Base-by-base conservation (phyloP, 202 grass and related monocot species). In the Hordeum pubiflorum region DNA sequence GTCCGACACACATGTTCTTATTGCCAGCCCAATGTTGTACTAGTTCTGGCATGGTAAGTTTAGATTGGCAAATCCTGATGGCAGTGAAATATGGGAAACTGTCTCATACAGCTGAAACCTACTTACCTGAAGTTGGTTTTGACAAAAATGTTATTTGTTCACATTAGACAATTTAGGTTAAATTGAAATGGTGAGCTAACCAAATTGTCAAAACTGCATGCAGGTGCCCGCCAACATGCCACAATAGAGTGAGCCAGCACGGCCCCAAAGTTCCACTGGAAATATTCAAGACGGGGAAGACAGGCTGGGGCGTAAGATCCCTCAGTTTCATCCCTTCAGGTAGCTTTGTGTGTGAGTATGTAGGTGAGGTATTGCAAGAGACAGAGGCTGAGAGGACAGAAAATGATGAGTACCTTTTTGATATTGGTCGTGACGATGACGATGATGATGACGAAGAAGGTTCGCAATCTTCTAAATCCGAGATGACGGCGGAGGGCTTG, bases 291-390 rank as follows among this genome's bases (percentile, higher is more conserved):
- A 94, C 92, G 0, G 72, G 55, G 27, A 74, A 66, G 27, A 91
- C 82, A 74, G 92, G 89, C 55, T 94, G 92, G 92, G 92, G 92
- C 9, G 92, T 94, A 48, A 86, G 89, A 76, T 94, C 92, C 21
- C 31, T 86, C 40, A 86, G 87, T 44, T 94, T 89, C 18, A 91
- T 94, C 67, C 63, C 82, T 23, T 91, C 92, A 0, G 92, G 92
- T 31, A 90, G 89, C 55, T 94, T 91, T 15, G 61, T 94, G 18
- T 94, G 92, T 3, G 92, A 91, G 74, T 94, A 92, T 79, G 38
- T 87, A n/a, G 92, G 92, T 20, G 87, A 94, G 85, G 29, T 94
- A 12, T 76, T 94, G 37, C 69, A 71, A 74, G 87, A 94, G 52
- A 83, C 78, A 61, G 92, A 88, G 43, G 89, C 89, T 55, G 87